Base-by-base conservation (phyloP, 2,329 filamentous ascomycete genomes). In the Aspergillus luchuensis region DNA sequence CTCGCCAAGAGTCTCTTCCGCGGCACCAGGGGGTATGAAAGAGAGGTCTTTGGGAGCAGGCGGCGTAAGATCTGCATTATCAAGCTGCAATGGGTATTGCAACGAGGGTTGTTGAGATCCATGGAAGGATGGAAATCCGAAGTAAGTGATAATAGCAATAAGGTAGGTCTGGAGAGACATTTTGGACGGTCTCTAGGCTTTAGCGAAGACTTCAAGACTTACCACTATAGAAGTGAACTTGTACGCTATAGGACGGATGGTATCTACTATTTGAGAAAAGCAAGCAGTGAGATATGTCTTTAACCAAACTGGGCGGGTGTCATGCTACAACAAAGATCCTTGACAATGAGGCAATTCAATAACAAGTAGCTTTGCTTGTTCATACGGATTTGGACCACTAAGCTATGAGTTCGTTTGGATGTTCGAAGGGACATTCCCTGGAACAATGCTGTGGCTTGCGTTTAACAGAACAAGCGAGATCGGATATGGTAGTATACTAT, bases 161-260 rank as follows among this genome's bases (percentile, higher is more conserved):
- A 59, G 19, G 23, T 59, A 59, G 13, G 36, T 30, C 6, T 39
- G 17, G 6, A 59, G 23, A 11, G 49, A 21, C 63, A 66, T 66
- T 41, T 5, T 60, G 49, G 4, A 33, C 23, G 8, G 43, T 25
- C 0, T 36, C 33, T 19, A 13, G n/a, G 7, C 19, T 23, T 43
- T 13, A 6, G 7, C 8, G 5, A 21, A 4, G n/a, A 7, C 19
- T 45, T 45, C 8, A 23, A 23, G 41, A 1, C 8, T 7, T 5
- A 45, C 10, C 17, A 13, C 21, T 19, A 13, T 21, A 3, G 19
- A 21, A 1, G 2, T 21, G 19, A 5, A 7, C 8, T 23, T 23
- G 2, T 23, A 23, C 5, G 2, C 41, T 3, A 23, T 3, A 19
- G 10, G 2, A 13, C 3, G 41, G n/a, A 45, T 3, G 23, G 41